These are phyloP conservation scores for Proliferodiscus dingleyae DNA, from an alignment of 2,329 filamentous ascomycete species.

Conservation along the genomic window DNA sequence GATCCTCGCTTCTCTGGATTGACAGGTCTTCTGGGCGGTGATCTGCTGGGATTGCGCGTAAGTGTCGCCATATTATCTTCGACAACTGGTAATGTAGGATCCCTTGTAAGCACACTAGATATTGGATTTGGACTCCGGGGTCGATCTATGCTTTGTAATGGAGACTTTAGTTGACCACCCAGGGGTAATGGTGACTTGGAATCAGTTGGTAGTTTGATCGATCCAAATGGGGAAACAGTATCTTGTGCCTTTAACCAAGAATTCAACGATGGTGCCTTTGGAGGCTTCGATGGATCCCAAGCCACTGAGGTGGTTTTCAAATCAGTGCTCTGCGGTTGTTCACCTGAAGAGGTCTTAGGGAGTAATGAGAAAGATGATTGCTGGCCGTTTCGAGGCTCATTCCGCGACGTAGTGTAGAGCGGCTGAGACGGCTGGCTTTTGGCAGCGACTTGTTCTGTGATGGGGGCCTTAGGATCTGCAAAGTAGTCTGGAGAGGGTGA, in stretches of 20 bases:
- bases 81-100: neutral
- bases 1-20: slow-evolving; percentile 2
- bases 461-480: slow-evolving; percentile 19
- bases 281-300: slow-evolving; percentile 26
- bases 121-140: neutral
- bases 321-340: slow-evolving; percentile 5
- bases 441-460: slow-evolving; percentile 15
- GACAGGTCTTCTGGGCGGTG: neutral
- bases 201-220: slow-evolving; percentile 21
- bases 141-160: slow-evolving; percentile 9
- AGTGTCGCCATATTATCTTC: neutral
- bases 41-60: neutral
- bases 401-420: slow-evolving; percentile 2
- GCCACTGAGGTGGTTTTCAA: slow-evolving; percentile 22
- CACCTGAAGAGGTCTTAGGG: slow-evolving; percentile 5
- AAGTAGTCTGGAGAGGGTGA: slow-evolving; percentile 13
- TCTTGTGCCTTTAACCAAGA: slow-evolving; percentile 26
- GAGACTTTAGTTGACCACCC: slow-evolving; percentile 24
- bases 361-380: slow-evolving; percentile 15
- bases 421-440: slow-evolving; percentile 17
- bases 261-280: slow-evolving; percentile 21
- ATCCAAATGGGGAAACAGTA: slow-evolving; percentile 21
- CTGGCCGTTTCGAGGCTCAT: slow-evolving; percentile 8
- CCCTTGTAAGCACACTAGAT: neutral
- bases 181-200: slow-evolving; percentile 12